phyloP scores from a whole-genome alignment of 1,284 basidiomycete genomes.

The Fomitopsis schrenkii region DNA sequence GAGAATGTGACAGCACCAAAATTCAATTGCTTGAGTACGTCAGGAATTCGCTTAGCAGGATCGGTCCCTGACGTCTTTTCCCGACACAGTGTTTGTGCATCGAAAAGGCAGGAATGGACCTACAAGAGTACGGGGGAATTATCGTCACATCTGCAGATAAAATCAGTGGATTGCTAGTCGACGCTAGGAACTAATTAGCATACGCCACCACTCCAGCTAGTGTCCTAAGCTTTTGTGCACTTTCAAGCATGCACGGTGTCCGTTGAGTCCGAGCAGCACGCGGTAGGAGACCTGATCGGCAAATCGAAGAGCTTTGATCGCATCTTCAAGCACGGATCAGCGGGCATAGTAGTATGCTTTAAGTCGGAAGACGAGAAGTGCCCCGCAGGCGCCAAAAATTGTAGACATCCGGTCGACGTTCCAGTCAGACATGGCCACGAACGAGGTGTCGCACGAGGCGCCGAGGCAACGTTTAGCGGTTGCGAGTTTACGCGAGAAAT shows the following conservation, averaged over 20 bases:
- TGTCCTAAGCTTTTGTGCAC: not conserved
- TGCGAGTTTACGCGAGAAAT: not conserved
- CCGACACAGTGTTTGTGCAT: not conserved
- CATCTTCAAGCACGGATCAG: not conserved
- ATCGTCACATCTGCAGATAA: not conserved
- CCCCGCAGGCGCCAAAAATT: not conserved
- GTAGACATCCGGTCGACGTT: not conserved
- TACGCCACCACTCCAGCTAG: not conserved
- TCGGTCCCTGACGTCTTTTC: not conserved
- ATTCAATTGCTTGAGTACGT: not conserved
- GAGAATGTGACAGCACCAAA: not conserved
- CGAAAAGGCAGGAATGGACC: conserved; percentile 1
- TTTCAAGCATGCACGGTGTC: not conserved
- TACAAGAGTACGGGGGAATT: not conserved
- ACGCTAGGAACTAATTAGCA: not conserved
- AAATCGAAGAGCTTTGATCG: not conserved
- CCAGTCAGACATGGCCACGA: not conserved
- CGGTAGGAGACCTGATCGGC: not conserved
- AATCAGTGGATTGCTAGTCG: not conserved
- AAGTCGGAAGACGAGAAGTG: not conserved
- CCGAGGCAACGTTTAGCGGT: no score
- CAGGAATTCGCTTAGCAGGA: not conserved
- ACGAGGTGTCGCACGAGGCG: no score
- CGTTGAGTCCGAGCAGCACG: not conserved
- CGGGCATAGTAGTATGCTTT: not conserved